phyloP scores from a whole-genome alignment of 139 green algal genomes.

The Volvox africanus region DNA sequence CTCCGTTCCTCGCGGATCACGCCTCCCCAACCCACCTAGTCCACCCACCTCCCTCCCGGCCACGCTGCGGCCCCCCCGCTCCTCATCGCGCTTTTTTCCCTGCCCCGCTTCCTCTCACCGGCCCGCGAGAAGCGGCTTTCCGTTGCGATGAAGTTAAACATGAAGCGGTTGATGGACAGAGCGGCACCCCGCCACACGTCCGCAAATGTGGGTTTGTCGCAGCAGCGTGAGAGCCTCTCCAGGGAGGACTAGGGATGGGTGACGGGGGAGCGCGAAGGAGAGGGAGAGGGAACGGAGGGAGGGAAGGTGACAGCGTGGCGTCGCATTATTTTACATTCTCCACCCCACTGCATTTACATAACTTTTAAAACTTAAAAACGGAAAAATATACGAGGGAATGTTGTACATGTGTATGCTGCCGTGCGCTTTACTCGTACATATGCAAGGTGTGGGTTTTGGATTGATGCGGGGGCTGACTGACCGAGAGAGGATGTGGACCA shows the following conservation, averaged over 20 bases:
- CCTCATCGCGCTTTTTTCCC: background rate
- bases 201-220: constrained; percentile 34
- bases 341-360: too few species aligned
- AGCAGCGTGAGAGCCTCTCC: constrained; percentile 9
- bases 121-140: constrained; percentile 49
- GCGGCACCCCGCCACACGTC: constrained; percentile 39
- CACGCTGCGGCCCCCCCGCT: too few species aligned
- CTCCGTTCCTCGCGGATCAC: too few species aligned
- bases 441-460: background rate
- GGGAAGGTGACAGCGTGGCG: too few species aligned
- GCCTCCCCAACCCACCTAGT: too few species aligned
- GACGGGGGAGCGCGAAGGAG: background rate
- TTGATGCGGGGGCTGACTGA: background rate
- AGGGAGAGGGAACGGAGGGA: background rate
- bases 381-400: too few species aligned
- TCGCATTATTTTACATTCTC: too few species aligned
- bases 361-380: too few species aligned
- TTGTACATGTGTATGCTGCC: background rate
- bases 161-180: constrained; percentile 63
- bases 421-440: background rate
- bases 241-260: constrained; percentile 1
- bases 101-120: background rate
- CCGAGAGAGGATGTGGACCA: background rate
- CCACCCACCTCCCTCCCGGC: too few species aligned
- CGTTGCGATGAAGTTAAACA: constrained; percentile 66